phyloP scores from a whole-genome alignment of 768 basidiomycete species.

The Floccularia luteovirens region DNA sequence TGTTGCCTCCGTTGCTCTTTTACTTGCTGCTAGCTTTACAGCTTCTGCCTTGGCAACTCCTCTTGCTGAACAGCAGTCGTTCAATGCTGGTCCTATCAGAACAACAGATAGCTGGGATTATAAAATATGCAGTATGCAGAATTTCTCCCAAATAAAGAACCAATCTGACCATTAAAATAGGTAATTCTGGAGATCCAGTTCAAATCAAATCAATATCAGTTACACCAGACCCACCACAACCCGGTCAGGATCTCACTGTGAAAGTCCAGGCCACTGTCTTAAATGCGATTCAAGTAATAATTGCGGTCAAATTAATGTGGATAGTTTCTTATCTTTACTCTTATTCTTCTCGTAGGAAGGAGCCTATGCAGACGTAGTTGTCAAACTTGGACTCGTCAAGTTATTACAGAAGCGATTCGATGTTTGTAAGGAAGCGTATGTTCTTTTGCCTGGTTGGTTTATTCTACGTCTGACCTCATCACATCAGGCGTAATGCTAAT shows the following conservation, averaged over 20 bases:
- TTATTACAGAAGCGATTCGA: slow-evolving; percentile 81
- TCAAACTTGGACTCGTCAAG: slow-evolving; percentile 93
- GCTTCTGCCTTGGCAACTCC: slow-evolving; percentile 12
- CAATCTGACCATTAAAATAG: slow-evolving; percentile 22
- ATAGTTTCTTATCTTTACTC: too few relatives aligned
- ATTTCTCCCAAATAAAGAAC: slow-evolving; percentile 1
- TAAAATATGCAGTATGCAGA: slow-evolving; percentile 61
- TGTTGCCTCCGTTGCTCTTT: not conserved
- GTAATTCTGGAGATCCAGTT: slow-evolving; percentile 34
- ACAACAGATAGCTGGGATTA: slow-evolving; percentile 55
- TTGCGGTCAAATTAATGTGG: too few relatives aligned
- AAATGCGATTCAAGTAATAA: slow-evolving; percentile 56
- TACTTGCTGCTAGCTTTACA: slow-evolving; percentile 12
- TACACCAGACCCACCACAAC: slow-evolving; percentile 82
- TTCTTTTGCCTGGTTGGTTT: slow-evolving; percentile 10
- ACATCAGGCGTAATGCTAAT: slow-evolving; percentile 61
- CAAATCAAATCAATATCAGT: slow-evolving; percentile 67
- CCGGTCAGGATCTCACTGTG: slow-evolving; percentile 86
- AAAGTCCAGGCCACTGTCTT: slow-evolving; percentile 57
- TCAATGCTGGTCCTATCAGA: slow-evolving; percentile 16
- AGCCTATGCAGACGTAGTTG: slow-evolving; percentile 80
- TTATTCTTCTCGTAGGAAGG: slow-evolving; percentile 62
- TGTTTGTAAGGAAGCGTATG: slow-evolving; percentile 91
- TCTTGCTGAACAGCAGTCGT: slow-evolving; percentile 14
- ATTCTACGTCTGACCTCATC: slow-evolving; percentile 3